Evolutionary conservation across 805 yeast genomes (phyloP), one percentile per base, ranked within the genome.

Genomic region (Metschnikowia vanudenii): DNA sequence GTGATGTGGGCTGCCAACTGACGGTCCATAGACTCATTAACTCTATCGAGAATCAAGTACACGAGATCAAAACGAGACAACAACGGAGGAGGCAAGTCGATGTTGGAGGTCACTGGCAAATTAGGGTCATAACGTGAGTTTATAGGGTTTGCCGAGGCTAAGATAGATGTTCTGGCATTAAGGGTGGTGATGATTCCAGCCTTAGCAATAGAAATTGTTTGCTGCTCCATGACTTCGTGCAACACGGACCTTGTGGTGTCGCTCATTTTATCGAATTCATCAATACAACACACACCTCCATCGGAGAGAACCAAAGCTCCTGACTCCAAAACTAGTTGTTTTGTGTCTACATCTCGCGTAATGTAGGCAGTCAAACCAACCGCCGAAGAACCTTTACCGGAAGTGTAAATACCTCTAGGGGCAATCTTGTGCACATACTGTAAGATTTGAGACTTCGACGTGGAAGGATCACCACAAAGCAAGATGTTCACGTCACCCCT

Each of bases 201-300:
- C 61, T 94, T 94, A 28, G 99, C 99, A 60, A 94, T 89, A 9
- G 97, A 90, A 37, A 94, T 94, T 1, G 99, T 94, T 67, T 94
- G 99, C 65, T 94, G 99, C 71, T 94, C 99, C 99, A 94, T 94
- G 10, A 94, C 99, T 75, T 94, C 99, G 64, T 94, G 99, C 44
- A 94, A 73, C 10, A 94, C 98, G 8, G 97, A 89, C 60, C 98
- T 75, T 0, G 98, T 92, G 1, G 95, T 71, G 56, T 94, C 98
- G 45, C 85, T 80, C 99, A 94, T 94, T 68, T 94, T 94, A 70
- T 94, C 99, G 62, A 92, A 94, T 74, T 94, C 99, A 73, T 94
- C 99, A 63, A 94, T 94, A 69, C 99, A 94, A 72, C 99, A 94
- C 36, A 94, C 84, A 76, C 99, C 99, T 48, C 98, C 98, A 68